Evolutionary conservation across 2,329 filamentous ascomycete species (phyloP), one percentile per base, ranked within the genome.

Genomic region (Monosporascus sp.): DNA sequence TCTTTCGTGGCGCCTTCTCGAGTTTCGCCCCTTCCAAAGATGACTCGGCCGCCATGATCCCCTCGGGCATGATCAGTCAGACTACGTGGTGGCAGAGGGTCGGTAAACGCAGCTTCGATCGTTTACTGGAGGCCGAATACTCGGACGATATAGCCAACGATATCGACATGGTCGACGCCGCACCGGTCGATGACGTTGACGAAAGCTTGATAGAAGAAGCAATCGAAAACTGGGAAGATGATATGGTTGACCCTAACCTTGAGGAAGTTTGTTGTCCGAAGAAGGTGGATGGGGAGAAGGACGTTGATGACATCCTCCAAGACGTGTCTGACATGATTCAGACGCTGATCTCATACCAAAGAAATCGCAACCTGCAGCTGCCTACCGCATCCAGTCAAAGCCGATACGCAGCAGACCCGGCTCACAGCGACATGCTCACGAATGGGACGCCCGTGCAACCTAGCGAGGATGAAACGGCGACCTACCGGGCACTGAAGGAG

Each of bases 1-100:
- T 92, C 9, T 93, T 92, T 65, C 80, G 87, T 31, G 84, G 86
- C 52, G 88, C 86, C 1, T 93, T 91, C 68, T 91, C 87, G 0
- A 88, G 86, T 63, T 93, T 92, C 67, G 89, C 89, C 6, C 89
- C 89, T 0, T 84, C 81, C 50, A 86, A 82, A 61, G 89, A 93
- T 67, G 85, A 92, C 64, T 80, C 87, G 3, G 82, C 79, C 14
- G 86, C 89, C 6, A 76, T 91, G 53, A 76, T 91, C 3, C 82
- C 89, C 0, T 83, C 85, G 2, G 82, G 82, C 37, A 78, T 84
- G 49, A 82, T 88, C 55, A 83, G 84, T 50, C 81, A 82, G 52
- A 69, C 67, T 62, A 72, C 92, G 48, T 92, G 88, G 87, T 93
- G 88, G 87, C 84, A 90, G 65, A 83, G 82, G 56, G 74, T 81